Evolutionary conservation across 2,329 filamentous ascomycete genomes (phyloP).

Genomic region (Fusarium buharicum): DNA sequence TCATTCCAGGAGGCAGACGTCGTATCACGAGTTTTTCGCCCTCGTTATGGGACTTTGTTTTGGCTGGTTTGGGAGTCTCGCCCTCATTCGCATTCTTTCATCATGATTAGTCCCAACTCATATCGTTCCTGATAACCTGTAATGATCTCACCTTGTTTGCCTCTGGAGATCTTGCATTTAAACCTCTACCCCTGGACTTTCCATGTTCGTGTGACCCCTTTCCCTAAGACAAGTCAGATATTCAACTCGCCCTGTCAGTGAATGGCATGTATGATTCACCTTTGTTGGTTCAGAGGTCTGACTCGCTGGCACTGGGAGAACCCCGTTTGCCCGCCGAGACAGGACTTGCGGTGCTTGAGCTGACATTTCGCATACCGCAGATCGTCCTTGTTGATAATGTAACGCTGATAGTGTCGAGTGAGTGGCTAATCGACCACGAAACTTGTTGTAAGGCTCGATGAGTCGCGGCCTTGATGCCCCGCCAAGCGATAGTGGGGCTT

Average conservation of each 20-base stretch:
- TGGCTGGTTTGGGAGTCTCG: conserved; percentile 47
- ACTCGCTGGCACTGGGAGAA: conserved; percentile 38
- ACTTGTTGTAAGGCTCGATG: conserved; percentile 42
- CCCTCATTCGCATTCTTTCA: conserved; percentile 44
- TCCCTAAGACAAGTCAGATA: conserved; percentile 40
- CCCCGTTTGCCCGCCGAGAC: conserved; percentile 51
- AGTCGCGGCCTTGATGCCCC: conserved; percentile 46
- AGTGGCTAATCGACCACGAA: conserved; percentile 25
- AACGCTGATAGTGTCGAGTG: conserved; percentile 30
- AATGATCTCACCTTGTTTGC: conserved; percentile 44
- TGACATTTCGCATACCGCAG: conserved; percentile 53
- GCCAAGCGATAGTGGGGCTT: conserved; percentile 43
- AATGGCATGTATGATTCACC: conserved; percentile 40
- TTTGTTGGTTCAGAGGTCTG: conserved; percentile 45
- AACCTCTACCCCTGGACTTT: conserved; percentile 44
- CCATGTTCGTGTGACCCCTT: conserved; percentile 42
- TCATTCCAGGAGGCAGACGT: conserved; percentile 86
- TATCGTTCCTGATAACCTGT: conserved; percentile 1
- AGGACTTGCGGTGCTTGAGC: conserved; percentile 50
- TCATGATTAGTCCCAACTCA: conserved; percentile 29
- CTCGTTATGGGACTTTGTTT: conserved; percentile 50
- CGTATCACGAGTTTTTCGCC: conserved; percentile 88
- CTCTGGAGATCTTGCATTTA: conserved; percentile 45
- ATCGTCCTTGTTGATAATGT: conserved; percentile 27
- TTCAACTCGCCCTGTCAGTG: conserved; percentile 16